A percentile compares a stretch with the other conserved stretches of the same genome.
Conservation (phyloP, 2,329 filamentous ascomycete species). For the Fusarium sp. region DNA sequence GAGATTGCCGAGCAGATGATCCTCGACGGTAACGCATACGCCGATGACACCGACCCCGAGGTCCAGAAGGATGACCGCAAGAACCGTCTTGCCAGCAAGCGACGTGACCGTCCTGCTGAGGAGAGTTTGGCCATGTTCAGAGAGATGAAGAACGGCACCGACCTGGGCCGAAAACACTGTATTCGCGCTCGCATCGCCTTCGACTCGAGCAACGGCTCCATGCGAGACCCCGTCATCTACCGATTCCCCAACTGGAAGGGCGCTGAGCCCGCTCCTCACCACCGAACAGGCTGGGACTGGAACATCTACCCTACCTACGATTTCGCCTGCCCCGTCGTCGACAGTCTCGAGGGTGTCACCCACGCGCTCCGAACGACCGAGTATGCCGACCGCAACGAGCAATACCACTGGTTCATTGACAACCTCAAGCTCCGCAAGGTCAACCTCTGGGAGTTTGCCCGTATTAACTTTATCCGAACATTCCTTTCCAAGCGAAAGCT, state of each 20-base stretch:
- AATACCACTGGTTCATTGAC: conserved; percentile 87
- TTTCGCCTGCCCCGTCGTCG: conserved; percentile 84
- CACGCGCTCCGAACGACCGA: conserved; percentile 86
- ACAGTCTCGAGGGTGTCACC: conserved; percentile 83
- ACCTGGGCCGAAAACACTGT: conserved; percentile 85
- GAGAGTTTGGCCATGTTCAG: conserved; percentile 88
- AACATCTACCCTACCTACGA: conserved; percentile 92
- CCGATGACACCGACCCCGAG: conserved; percentile 92
- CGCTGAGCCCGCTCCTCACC: conserved; percentile 63
- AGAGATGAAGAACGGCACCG: conserved; percentile 89
- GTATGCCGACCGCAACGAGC: conserved; percentile 87
- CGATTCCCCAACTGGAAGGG: conserved; percentile 78
- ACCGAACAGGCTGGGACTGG: conserved; percentile 82
- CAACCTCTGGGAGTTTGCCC: conserved; percentile 86
- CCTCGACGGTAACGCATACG: conserved; percentile 87
- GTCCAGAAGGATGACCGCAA: conserved; percentile 87
- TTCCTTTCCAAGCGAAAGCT: conserved; percentile 89
- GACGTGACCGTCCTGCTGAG: conserved; percentile 81
- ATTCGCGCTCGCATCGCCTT: conserved; percentile 94
- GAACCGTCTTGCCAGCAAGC: conserved; percentile 83
- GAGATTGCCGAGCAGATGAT: conserved; percentile 87
- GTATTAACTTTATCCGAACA: conserved; percentile 85
- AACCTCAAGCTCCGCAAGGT: conserved; percentile 79
- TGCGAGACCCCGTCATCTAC: conserved; percentile 97
- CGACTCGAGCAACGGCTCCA: conserved; percentile 92